Base-by-base conservation (phyloP, 1,139 yeast species). In the Meyerozyma elateridarum region DNA sequence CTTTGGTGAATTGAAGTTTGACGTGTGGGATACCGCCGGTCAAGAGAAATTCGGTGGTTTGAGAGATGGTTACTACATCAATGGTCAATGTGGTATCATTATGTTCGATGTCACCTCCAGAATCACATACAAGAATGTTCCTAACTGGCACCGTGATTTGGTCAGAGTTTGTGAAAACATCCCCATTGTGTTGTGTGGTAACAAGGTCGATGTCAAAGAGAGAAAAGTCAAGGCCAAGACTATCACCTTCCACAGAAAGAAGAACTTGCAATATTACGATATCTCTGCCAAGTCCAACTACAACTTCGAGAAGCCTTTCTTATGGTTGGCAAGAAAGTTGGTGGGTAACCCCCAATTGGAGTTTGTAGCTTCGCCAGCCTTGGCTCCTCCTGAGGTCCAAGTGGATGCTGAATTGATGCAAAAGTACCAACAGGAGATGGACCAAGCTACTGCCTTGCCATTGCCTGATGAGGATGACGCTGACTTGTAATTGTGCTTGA, bases 401-500 rank as follows among this genome's bases (percentile, higher is more conserved):
- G 96, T 93, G 55, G 98, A 93, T 61, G 85, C 87, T 52, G 91
- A 81, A 53, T 79, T 91, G 73, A 87, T 93, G 96, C 82, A 79
- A 73, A 87, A 89, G 73, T 93, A 91, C 76, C 96, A 91, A 77
- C 93, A 87, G 64, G 98, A 93, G 75, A 91, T 93, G 95, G 96
- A 87, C 66, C 93, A 85, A 71, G 99, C 98, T 58, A 88, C 97
- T 51, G 96, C 96, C 51, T 76, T 91, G 78, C 98, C 99, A 66
- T 84, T 93, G 68, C 99, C 99, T 50, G 98, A 93, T 72, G 98
- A 93, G 73, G 99, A 93, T 64, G 98, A 93, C 62, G 97, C 96
- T 59, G 97, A 89, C 67, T 83, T 89, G 73, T 89, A 85, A 73
- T 9, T 11, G 6, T 4, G 15, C n/a, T n/a, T n/a, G n/a, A n/a